Conservation (phyloP, 2,329 filamentous ascomycete species). For the Rhytidhysteron rufulum region DNA sequence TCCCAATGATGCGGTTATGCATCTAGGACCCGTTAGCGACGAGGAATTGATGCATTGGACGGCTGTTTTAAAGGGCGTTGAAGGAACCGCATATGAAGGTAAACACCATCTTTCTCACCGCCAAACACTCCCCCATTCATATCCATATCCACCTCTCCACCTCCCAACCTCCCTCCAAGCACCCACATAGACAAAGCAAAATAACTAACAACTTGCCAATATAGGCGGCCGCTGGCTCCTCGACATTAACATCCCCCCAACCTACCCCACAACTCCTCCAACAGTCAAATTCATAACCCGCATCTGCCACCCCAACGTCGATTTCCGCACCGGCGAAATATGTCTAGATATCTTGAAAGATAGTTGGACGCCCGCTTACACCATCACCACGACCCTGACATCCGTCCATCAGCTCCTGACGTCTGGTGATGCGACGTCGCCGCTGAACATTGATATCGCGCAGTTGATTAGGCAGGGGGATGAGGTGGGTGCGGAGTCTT, state of each 20-base stretch:
- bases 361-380: constrained; percentile 83
- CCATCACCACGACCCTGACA: constrained; percentile 69
- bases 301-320: constrained; percentile 80
- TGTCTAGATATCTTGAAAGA: constrained; percentile 81
- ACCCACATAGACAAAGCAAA: too few species aligned
- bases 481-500: constrained; percentile 60
- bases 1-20: constrained; percentile 54
- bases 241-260: constrained; percentile 67
- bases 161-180: constrained; percentile 75
- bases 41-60: constrained; percentile 57
- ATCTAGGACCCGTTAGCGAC: constrained; percentile 55
- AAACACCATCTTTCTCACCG: constrained; percentile 28
- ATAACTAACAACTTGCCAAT: constrained; percentile 7
- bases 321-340: constrained; percentile 76
- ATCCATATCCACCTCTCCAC: constrained; percentile 76
- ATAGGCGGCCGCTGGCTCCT: constrained; percentile 78
- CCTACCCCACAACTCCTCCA: constrained; percentile 77
- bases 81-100: constrained; percentile 60
- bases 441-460: constrained; percentile 76
- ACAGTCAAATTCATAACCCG: constrained; percentile 76
- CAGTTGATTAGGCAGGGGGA: constrained; percentile 67
- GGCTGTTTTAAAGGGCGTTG: constrained; percentile 58
- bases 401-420: constrained; percentile 67
- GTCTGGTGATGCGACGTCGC: constrained; percentile 68
- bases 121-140: constrained; percentile 76